A percentile compares a stretch with the other conserved stretches of the same genome.
phyloP scores from a whole-genome alignment of 2,329 filamentous ascomycete species.

The Mollisiaceae sp. region DNA sequence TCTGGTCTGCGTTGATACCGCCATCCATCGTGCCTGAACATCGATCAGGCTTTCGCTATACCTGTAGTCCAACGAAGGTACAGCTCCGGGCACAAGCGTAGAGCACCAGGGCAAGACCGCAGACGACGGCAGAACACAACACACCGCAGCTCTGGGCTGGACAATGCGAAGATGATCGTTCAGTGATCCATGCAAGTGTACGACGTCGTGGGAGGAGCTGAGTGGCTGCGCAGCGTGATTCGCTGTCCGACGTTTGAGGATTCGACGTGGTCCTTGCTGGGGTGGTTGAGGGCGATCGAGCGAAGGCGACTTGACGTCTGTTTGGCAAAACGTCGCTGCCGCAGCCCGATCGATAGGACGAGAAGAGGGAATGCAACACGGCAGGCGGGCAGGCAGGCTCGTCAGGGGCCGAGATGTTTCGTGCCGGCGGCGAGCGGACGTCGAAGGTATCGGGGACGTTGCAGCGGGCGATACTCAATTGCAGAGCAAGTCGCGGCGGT shows the following conservation, averaged over 20 bases:
- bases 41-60: conserved; percentile 33
- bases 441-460: not conserved
- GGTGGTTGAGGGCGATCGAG: not conserved
- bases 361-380: not conserved
- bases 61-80: not conserved
- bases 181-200: conserved; percentile 34
- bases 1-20: conserved; percentile 42
- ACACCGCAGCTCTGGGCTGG: conserved; percentile 12
- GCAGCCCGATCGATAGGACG: conserved; percentile 6
- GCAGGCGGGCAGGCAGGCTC: not conserved
- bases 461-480: not conserved
- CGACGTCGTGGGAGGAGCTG: conserved; percentile 35
- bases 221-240: conserved; percentile 33
- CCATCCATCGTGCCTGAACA: conserved; percentile 42
- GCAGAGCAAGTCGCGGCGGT: not conserved
- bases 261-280: conserved; percentile 30
- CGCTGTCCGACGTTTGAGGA: conserved; percentile 31
- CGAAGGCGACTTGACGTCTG: not conserved
- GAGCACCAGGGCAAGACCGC: not conserved
- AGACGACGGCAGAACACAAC: conserved; percentile 7
- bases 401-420: not conserved
- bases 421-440: not conserved
- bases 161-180: conserved; percentile 11
- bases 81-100: not conserved
- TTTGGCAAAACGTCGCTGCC: conserved; percentile 5